These are phyloP conservation scores for Nelumbo lutea DNA, from an alignment of 164 flowering plant species.

Conservation along the genomic window DNA sequence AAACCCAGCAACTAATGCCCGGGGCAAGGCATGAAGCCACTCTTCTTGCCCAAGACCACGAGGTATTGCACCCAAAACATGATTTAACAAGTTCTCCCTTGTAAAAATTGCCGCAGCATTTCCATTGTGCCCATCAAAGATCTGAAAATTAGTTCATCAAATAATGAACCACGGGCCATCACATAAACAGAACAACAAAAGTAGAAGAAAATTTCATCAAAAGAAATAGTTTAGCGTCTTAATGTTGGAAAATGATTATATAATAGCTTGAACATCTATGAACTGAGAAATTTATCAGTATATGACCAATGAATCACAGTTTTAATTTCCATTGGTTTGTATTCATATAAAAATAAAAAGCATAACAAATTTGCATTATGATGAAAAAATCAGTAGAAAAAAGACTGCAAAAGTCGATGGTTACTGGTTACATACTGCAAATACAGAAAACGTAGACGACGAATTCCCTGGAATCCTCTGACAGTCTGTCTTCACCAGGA, in stretches of 20 bases:
- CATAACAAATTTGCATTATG: background rate
- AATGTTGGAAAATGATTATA: background rate
- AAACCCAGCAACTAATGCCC: conserved; percentile 89
- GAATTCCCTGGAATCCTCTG: conserved; percentile 55
- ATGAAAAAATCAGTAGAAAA: background rate
- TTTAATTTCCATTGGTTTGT: background rate
- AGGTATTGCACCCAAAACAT: conserved; percentile 75
- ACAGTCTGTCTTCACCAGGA: conserved; percentile 57
- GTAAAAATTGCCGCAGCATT: conserved; percentile 80
- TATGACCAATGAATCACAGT: background rate
- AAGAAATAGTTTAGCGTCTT: too few relatives aligned
- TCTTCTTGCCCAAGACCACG: conserved; percentile 70
- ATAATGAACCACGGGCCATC: conserved; percentile 10
- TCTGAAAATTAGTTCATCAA: conserved; percentile 32
- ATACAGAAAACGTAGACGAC: conserved; percentile 59
- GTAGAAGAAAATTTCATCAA: background rate
- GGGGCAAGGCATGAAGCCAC: conserved; percentile 89
- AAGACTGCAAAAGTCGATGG: background rate
- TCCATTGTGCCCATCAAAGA: conserved; percentile 95
- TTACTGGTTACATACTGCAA: conserved; percentile 39
- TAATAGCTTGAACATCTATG: background rate
- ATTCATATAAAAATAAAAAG: background rate
- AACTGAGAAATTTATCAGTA: background rate
- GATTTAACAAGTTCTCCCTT: conserved; percentile 60
- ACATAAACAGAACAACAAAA: background rate